Base-by-base conservation (phyloP, 2,329 filamentous ascomycete genomes). In the Diaporthe vaccinii region DNA sequence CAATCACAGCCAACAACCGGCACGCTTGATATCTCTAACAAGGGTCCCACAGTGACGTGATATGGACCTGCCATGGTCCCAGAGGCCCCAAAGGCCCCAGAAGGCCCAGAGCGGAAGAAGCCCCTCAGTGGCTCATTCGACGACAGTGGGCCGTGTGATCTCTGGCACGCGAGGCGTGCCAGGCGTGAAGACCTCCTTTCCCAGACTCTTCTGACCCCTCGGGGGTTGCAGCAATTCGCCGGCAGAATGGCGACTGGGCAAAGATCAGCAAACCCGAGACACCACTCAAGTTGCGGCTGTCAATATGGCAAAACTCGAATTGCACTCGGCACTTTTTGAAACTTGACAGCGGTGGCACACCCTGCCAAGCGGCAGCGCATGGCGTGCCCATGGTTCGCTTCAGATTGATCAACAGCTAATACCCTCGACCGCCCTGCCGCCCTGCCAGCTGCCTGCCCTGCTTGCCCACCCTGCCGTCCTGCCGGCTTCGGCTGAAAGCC, bases 21-120 rank as follows among this genome's bases (percentile, higher is more conserved):
- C 58, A 46, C 68, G 53, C 41, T 58, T 51, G 69, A 73, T 36
- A 31, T 65, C 69, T 55, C 71, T 65, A 39, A 53, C 58, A 61
- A 25, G 28, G 44, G 58, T 34, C 20, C 46, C 69, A 62, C 58
- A 58, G 74, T 75, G 74, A 75, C 74, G 69, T 75, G 74, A 75
- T 73, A 49, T 46, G 31, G 59, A 36, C 74, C 31, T 59, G 61
- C 31, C 59, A 61, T 39, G 51, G 20, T 55, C 49, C 46, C 49
- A 41, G 34, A 69, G 22, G 65, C 46, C 57, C 49, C 22, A 53
- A 34, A 36, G 65, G 41, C 39, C 41, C 41, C 61, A 46, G 25
- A 46, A 20, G 28, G 25, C 25, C 57, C 57, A 61, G 34, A 22
- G 57, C 57, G 41, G 12, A n/a, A 25, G 4, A 68, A 25, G 46